Base-by-base conservation (phyloP, 139 green algal species). In the Pleodorina starrii region DNA sequence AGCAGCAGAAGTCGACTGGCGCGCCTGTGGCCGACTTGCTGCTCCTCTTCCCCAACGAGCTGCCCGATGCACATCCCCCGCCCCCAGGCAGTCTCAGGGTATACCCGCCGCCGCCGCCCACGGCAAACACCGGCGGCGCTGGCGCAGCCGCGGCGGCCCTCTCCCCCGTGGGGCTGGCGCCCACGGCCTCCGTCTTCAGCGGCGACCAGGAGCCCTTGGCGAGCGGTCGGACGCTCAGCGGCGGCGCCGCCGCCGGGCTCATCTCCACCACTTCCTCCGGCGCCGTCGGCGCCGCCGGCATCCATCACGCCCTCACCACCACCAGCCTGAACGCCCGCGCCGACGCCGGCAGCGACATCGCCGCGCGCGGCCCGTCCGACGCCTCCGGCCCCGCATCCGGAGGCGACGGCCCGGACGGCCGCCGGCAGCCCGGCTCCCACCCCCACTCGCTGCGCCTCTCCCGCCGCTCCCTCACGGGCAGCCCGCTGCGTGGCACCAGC, bases 11-110 rank as follows among this genome's bases (percentile, higher is more conserved):
- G 54, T n/a, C n/a, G n/a, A n/a, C n/a, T 2, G 72, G 32, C 21
- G 38, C 40, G 43, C 27, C 40, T 48, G 76, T 71, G 76, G 51
- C n/a, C 27, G 76, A 84, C 19, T 46, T 84, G 76, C 50, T 84
- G 12, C 76, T 84, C 35, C 46, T 83, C 16, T 48, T 84, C 7
- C 72, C 72, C 40, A 32, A 71, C 36, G 76, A 84, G 10, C 32
- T 51, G 32, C 48, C 76, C 21, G n/a, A 82, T 21, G 74, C 27
- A 19, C 43, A 82, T 14, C 48, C 74, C 9, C 66, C 74, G n/a
- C n/a, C 48, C 9, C 44, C 44, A 29, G 6, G 14, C 44, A 63
- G 44, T 35, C 74, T 14, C 1, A 4, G 35, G 11, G 23, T 25
- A 32, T 40, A n/a, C 23, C 42, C 72, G 72, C 72, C 23, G 29